phyloP scores from a whole-genome alignment of 2,329 filamentous ascomycete genomes.

The Colletotrichum chrysophilum region DNA sequence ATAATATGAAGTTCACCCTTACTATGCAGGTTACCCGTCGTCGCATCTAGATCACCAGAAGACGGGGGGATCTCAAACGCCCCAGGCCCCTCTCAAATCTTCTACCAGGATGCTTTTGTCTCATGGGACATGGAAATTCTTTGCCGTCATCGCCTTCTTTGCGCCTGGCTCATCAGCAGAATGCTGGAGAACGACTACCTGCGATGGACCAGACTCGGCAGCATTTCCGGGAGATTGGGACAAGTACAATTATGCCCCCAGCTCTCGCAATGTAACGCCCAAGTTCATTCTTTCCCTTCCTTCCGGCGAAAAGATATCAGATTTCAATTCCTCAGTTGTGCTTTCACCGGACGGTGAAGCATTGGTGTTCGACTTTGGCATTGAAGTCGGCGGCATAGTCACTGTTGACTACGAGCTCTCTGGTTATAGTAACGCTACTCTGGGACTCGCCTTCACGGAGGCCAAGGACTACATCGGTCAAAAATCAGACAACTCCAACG shows the following conservation, averaged over 20 bases:
- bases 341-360: not conserved
- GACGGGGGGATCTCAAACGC: not conserved
- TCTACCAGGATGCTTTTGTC: not conserved
- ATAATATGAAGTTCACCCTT: not conserved
- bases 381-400: not conserved
- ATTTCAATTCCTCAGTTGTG: not conserved
- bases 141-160: not conserved
- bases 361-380: not conserved
- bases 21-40: not conserved
- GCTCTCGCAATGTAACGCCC: not conserved
- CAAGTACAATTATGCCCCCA: not conserved
- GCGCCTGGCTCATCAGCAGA: not conserved
- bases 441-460: not conserved
- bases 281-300: not conserved
- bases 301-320: not conserved
- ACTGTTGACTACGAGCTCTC: not conserved
- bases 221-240: not conserved
- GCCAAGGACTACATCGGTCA: not conserved
- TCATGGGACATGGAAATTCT: not conserved
- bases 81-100: not conserved
- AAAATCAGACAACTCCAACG: not conserved
- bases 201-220: not conserved
- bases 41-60: not conserved
- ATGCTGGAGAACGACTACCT: not conserved
- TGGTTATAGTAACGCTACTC: not conserved